Base-by-base conservation (phyloP, 352 stramenopile species). In the Phytophthora pisi region DNA sequence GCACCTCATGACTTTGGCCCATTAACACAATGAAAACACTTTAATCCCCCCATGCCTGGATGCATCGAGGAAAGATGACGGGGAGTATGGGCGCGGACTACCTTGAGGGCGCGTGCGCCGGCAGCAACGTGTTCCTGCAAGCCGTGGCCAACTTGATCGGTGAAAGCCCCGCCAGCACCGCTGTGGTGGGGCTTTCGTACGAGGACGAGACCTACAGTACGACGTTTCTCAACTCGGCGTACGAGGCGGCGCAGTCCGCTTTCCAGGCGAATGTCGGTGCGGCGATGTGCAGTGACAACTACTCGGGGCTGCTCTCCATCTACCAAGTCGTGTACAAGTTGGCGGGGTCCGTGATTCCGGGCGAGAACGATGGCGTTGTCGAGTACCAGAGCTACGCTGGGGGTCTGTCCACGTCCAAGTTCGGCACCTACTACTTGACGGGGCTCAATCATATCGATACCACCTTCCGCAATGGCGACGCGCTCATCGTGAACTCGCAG, bases 381-480 rank as follows among this genome's bases (percentile, higher is more conserved):
- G 72, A 77, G 59, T 80, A 72, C 55, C 47, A 76, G 45, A 83
- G 75, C 66, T 80, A 68, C 36, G 55, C 57, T 3, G 65, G 51
- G 5, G 66, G 64, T 0, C 45, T 81, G 1, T 64, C 65, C 18
- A 49, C 47, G 6, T 66, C 51, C 53, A 67, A 67, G 43, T 79
- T 84, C 34, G 61, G 55, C 36, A 70, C 30, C 3, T 74, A 61
- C 60, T 83, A 81, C 63, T 36, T 74, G 9, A 68, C 68, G 4
- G 61, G 64, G 13, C 57, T 83, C 45, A 81, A 83, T 58, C 75
- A 83, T 61, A 18, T 43, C 1, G 75, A 83, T 61, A 77, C 66
- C 13, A 50, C 75, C 15, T 81, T 83, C 61, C 70, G 56, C 20
- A 54, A 74, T 42, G 72, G 72, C 52, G 75, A 83, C 65, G 72